Evolutionary conservation across 2,329 filamentous ascomycete species (phyloP), one percentile per base, ranked within the genome.

Genomic region (Epichloe typhina): DNA sequence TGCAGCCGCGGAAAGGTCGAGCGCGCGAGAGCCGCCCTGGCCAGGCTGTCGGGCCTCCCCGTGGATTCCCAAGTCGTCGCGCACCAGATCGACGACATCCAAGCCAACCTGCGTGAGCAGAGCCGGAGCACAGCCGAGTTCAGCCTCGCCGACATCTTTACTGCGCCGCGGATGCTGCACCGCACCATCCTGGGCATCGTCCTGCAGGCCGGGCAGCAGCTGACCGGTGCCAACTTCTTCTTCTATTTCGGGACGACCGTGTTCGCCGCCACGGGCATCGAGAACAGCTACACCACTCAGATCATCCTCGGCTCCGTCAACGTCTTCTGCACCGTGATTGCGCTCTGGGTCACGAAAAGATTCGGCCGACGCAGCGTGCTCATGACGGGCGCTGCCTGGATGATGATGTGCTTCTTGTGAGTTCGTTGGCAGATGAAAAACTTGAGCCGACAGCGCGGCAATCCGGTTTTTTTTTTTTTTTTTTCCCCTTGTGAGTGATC

Each of bases 291-390:
- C 58, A 69, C 81, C 49, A 86, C 81, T 1, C 80, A 83, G 59
- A 81, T 86, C 58, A 83, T 86, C 53, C 73, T 85, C 19, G 76
- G 76, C 9, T 79, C 74, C 0, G 82, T 87, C 59, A 87, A 87
- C 58, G 80, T 84, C 2, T 72, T 70, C 49, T 81, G 77, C 60
- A 86, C 84, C 2, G 76, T 86, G 54, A 74, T 68, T 38, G 82
- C 81, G 46, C 69, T 87, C 36, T 84, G 76, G 56, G 68, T 86
- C 26, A 77, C 86, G 12, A 79, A 84, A 61, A 76, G 79, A 50
- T 78, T 77, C 43, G 82, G 83, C 44, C 77, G 83, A 35, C 75
- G 83, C 33, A 75, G 74, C 49, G 77, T 77, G 2, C 70, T 87
- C 3, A 83, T 86, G 56, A 62, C 69, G 1, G 83, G 83, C 36